Evolutionary conservation across 305 asterid genomes (phyloP).

Genomic region (Fraxinus velutina): DNA sequence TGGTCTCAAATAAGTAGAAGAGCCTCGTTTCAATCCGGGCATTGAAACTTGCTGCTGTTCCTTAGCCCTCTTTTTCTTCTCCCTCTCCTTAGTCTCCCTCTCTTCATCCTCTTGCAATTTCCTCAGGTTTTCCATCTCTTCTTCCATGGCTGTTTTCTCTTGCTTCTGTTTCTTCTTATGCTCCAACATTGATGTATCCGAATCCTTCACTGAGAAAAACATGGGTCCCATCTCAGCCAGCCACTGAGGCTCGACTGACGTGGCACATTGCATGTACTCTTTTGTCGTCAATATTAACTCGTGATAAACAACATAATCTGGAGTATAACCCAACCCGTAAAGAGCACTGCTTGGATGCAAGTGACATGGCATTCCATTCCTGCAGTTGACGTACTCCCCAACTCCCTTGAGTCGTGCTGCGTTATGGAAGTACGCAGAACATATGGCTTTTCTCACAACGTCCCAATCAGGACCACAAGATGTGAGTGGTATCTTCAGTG

Average conservation of each 20-base stretch:
- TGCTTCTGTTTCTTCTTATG: conserved; percentile 87
- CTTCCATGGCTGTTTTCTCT: conserved; percentile 89
- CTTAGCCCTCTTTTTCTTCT: conserved; percentile 60
- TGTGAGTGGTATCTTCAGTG: conserved; percentile 69
- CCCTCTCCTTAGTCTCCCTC: conserved; percentile 48
- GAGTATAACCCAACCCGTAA: conserved; percentile 85
- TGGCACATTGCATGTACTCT: conserved; percentile 94
- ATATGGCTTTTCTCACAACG: conserved; percentile 75
- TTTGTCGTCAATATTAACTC: conserved; percentile 78
- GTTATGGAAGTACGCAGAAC: conserved; percentile 91
- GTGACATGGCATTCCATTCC: conserved; percentile 96
- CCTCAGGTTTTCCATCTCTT: conserved; percentile 88
- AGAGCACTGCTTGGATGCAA: conserved; percentile 95
- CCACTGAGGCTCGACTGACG: conserved; percentile 94
- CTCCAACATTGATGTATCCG: conserved; percentile 73
- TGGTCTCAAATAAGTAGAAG: conserved; percentile 73
- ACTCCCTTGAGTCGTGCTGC: conserved; percentile 79
- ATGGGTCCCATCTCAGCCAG: conserved; percentile 92
- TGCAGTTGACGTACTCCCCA: conserved; percentile 85
- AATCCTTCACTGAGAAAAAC: conserved; percentile 95
- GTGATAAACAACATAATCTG: conserved; percentile 89
- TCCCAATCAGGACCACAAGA: conserved; percentile 95
- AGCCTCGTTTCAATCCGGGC: conserved; percentile 82
- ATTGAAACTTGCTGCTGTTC: conserved; percentile 64
- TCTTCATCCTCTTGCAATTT: conserved; percentile 51